Evolutionary conservation across 2,329 filamentous ascomycete species (phyloP).

Genomic region (Paecilomyces sp.): DNA sequence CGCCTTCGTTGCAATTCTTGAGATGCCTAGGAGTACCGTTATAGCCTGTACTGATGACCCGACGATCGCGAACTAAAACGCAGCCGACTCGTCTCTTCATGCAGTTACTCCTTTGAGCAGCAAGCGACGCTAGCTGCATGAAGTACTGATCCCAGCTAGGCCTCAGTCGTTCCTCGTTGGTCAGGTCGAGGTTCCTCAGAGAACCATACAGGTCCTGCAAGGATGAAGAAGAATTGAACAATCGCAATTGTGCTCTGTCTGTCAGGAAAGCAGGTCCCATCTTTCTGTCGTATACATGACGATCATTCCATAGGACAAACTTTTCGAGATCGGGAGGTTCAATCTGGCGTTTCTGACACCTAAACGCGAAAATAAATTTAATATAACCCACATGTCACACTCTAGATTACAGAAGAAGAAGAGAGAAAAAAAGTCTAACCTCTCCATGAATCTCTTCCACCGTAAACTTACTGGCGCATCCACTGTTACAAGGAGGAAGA

Average conservation of each 20-base stretch:
- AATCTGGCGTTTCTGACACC: conserved; percentile 42
- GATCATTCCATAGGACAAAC: conserved; percentile 60
- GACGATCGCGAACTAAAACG: conserved; percentile 76
- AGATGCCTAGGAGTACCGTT: conserved; percentile 92
- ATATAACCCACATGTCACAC: conserved; percentile 24
- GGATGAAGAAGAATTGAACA: conserved; percentile 76
- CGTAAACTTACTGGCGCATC: conserved; percentile 82
- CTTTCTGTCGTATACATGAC: conserved; percentile 62
- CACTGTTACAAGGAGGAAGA: conserved; percentile 87
- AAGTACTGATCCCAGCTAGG: conserved; percentile 97
- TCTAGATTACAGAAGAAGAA: conserved; percentile 46
- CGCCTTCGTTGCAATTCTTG: conserved; percentile 85
- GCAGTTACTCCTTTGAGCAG: conserved; percentile 86
- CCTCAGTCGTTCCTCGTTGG: conserved; percentile 70
- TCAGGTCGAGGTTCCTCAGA: conserved; percentile 67
- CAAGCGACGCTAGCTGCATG: conserved; percentile 90
- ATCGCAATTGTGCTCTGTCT: conserved; percentile 70
- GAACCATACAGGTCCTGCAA: conserved; percentile 65
- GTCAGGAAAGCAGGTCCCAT: conserved; percentile 68
- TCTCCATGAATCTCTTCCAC: conserved; percentile 68
- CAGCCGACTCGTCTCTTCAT: conserved; percentile 97
- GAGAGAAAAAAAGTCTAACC: conserved; percentile 49
- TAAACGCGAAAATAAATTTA: conserved; percentile 14
- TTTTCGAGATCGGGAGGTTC: conserved; percentile 49
- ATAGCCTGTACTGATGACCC: conserved; percentile 92